These are phyloP conservation scores for Podila verticillata DNA, from an alignment of 192 early-diverging fungal genomes.

Conservation along the genomic window DNA sequence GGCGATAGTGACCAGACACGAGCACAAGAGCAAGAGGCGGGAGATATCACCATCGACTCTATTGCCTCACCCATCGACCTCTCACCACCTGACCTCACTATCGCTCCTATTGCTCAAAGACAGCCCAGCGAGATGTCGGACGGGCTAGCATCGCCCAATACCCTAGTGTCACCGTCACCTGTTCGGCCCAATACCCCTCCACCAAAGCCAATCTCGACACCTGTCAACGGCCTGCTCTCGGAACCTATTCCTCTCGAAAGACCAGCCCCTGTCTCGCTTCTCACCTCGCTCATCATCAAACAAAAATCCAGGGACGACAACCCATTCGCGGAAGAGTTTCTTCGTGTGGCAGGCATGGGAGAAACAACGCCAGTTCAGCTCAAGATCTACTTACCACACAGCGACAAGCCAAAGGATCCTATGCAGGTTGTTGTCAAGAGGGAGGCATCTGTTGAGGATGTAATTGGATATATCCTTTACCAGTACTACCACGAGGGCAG, in stretches of 20 bases:
- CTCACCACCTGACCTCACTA: constrained; percentile 40
- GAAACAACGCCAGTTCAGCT: constrained; percentile 66
- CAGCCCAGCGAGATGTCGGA: not conserved
- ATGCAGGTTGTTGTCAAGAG: constrained; percentile 77
- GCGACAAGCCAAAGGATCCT: constrained; percentile 54
- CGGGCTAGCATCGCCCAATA: constrained; percentile 1
- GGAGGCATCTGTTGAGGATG: constrained; percentile 89
- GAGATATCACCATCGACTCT: constrained; percentile 50
- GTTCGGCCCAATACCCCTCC: constrained; percentile 34
- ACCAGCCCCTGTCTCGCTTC: constrained; percentile 58
- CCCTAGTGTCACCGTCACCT: constrained; percentile 34
- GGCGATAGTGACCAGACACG: not conserved
- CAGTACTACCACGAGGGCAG: constrained; percentile 83
- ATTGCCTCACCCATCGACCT: constrained; percentile 58
- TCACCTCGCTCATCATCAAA: constrained; percentile 70
- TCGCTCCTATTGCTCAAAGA: not conserved
- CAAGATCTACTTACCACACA: constrained; percentile 71
- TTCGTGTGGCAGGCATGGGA: constrained; percentile 68
- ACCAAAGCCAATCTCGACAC: constrained; percentile 10
- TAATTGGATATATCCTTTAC: constrained; percentile 92
- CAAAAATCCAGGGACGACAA: constrained; percentile 69
- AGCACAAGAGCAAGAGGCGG: constrained; percentile 19
- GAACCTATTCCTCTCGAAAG: constrained; percentile 14
- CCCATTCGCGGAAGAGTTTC: constrained; percentile 76
- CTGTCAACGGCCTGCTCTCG: constrained; percentile 12